phyloP scores from a whole-genome alignment of 805 yeast species.

The Kazachstania viticola region DNA sequence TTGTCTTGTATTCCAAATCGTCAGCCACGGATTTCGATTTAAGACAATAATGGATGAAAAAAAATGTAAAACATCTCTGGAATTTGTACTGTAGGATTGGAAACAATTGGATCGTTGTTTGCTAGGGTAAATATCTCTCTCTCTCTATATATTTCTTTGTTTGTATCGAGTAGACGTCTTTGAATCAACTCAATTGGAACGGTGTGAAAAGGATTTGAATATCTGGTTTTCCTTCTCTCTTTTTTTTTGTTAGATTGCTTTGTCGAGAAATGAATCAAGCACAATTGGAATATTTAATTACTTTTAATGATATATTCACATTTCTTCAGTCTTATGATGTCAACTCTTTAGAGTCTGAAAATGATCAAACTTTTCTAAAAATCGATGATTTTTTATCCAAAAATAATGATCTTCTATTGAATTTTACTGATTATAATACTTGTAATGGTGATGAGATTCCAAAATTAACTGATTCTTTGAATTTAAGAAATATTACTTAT shows the following conservation, averaged over 20 bases:
- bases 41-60: no score
- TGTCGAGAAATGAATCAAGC: neutral
- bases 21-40: no score
- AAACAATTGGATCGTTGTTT: no score
- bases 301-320: neutral
- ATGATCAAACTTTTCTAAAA: slow-evolving; percentile 7
- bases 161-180: no score
- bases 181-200: no score
- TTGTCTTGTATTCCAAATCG: neutral
- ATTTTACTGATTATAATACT: slow-evolving; percentile 6
- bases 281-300: neutral
- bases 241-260: neutral
- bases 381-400: slow-evolving; percentile 10
- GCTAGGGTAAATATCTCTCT: no score
- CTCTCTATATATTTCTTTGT: no score
- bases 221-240: neutral
- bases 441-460: neutral
- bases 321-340: neutral
- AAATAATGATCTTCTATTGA: slow-evolving; percentile 6
- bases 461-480: slow-evolving; percentile 10
- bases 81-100: no score
- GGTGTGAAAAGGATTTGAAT: no score
- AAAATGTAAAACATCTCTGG: no score
- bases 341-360: slow-evolving; percentile 3
- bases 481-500: slow-evolving; percentile 32